phyloP scores from a whole-genome alignment of 768 basidiomycete species.

The Termitomyces sp. region DNA sequence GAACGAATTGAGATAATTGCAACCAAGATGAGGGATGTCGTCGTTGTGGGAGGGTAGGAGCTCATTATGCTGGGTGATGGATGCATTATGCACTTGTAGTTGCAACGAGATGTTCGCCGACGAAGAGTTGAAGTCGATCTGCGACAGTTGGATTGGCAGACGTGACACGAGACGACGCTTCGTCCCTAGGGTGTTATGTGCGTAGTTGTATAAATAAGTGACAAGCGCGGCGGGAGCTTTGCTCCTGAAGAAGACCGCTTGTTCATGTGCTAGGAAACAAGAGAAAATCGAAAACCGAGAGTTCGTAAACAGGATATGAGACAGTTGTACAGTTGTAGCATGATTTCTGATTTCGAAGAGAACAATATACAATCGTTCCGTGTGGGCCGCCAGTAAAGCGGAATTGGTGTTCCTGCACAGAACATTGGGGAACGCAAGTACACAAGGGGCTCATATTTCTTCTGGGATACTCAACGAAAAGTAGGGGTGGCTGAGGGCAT shows the following conservation, averaged over 20 bases:
- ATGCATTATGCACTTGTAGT: conserved; percentile 4
- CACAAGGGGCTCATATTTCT: conserved; percentile 46
- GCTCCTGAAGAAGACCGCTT: conserved; percentile 1
- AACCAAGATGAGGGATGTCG: not conserved
- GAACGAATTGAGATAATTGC: too few relatives aligned
- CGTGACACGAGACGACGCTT: not conserved
- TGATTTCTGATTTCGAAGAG: conserved; percentile 2
- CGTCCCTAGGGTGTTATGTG: not conserved
- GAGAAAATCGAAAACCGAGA: not conserved
- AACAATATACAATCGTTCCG: conserved; percentile 5
- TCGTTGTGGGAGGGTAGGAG: not conserved
- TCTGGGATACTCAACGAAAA: conserved; percentile 64
- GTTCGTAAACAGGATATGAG: conserved; percentile 4
- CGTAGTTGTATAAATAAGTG: conserved; percentile 3
- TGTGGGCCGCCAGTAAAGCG: not conserved
- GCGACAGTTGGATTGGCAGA: not conserved
- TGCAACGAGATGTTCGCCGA: not conserved
- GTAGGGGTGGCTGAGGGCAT: conserved; percentile 86
- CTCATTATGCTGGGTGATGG: not conserved
- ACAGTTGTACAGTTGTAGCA: conserved; percentile 11
- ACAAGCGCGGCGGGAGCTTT: not conserved
- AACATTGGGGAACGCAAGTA: conserved; percentile 8
- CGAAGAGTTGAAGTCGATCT: not conserved
- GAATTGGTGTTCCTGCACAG: not conserved
- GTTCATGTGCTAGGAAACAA: conserved; percentile 5